Base-by-base conservation (phyloP, 2,329 filamentous ascomycete genomes). In the Trichocomaceae sp. region DNA sequence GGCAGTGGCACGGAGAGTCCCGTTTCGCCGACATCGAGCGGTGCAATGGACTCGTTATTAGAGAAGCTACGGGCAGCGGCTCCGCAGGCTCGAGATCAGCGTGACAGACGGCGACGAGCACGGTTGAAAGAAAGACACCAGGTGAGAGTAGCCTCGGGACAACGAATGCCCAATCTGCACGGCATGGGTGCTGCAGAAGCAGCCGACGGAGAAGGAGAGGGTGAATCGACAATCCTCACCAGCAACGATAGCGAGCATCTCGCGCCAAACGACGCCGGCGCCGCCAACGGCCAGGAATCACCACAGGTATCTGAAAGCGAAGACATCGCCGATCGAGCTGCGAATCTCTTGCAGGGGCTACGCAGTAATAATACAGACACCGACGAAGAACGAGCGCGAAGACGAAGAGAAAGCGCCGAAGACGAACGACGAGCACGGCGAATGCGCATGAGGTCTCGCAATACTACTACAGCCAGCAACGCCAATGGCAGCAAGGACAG, bases 61-160 rank as follows among this genome's bases (percentile, higher is more conserved):
- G 90, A 96, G 82, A 97, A 97, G 73, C 77, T 99, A 54, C 87
- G 93, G 56, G 91, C 90, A 54, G 93, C 93, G 1, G 92, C 91
- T 54, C 92, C 93, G 29, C 89, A 96, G 74, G 83, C 88, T 26
- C 81, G 88, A 69, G 91, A 96, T 69, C 87, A 95, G 70, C 83
- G 92, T 66, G 93, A 97, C 70, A 84, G 90, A 63, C 84, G 93
- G 59, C 83, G 92, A 56, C 83, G 92, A 61, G 90, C 91, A 39
- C 81, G 92, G 53, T 81, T 97, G 63, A 95, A 95, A 80, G 91
- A 96, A 66, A 81, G 85, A 26, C 90, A 96, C 67, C 88, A 95
- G 72, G 87, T 93, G 31, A 88, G 92, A 58, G 83, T 96, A 51
- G 90, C 92, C 15, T 92, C 87, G 17, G 92, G 91, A 8, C 90